Evolutionary conservation across 176 grass and related monocot genomes (phyloP).

Genomic region (Musa schizocarpa): DNA sequence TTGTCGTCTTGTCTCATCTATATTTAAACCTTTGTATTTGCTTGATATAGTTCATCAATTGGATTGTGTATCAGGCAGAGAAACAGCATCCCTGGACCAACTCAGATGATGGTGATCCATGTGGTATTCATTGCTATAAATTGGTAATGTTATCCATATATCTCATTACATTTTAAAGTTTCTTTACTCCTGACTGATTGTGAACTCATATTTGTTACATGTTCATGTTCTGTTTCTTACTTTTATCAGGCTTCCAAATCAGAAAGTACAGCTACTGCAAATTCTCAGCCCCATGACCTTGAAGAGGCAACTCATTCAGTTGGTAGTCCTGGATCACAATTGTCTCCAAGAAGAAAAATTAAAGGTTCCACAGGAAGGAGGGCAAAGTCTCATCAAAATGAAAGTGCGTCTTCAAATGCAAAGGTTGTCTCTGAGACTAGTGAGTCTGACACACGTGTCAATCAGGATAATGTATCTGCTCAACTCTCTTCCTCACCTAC

Average conservation of each 20-base stretch:
- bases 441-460: slow-evolving; percentile 53
- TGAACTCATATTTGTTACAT: not conserved
- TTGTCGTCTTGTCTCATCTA: slow-evolving; percentile 26
- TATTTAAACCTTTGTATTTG: slow-evolving; percentile 9
- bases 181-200: not conserved
- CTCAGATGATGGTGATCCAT: slow-evolving; percentile 56
- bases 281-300: slow-evolving; percentile 31
- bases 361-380: slow-evolving; percentile 53
- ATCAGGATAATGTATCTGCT: slow-evolving; percentile 37
- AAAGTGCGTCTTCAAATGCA: slow-evolving; percentile 60
- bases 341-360: slow-evolving; percentile 44
- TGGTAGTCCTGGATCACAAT: slow-evolving; percentile 31
- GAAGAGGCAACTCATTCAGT: slow-evolving; percentile 45
- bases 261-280: slow-evolving; percentile 29
- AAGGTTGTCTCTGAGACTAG: slow-evolving; percentile 77
- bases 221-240: slow-evolving; percentile 8
- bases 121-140: slow-evolving; percentile 74
- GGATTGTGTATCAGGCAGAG: slow-evolving; percentile 50
- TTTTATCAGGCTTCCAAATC: slow-evolving; percentile 37
- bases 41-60: slow-evolving; percentile 24
- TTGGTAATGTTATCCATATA: slow-evolving; percentile 39
- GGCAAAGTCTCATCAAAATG: slow-evolving; percentile 69
- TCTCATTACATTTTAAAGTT: slow-evolving; percentile 5
- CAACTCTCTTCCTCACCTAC: slow-evolving; percentile 31
- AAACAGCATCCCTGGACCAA: slow-evolving; percentile 66